Percentiles rank a stretch among this genome's conserved stretches.
phyloP scores from a whole-genome alignment of 208 protist genomes.

The Angomonas ambiguus region DNA sequence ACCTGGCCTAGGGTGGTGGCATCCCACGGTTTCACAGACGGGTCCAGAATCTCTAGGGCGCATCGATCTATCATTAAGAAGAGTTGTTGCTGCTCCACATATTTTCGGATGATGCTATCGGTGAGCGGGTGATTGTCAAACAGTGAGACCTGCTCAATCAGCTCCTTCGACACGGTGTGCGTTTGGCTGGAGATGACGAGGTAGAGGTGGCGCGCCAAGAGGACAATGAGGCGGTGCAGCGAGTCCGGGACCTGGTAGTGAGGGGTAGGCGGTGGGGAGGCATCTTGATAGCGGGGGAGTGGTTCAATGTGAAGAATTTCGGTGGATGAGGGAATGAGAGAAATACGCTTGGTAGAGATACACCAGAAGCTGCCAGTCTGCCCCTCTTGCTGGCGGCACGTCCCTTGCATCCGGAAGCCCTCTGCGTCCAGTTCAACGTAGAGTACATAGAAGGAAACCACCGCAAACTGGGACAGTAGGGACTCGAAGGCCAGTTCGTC shows the following conservation, averaged over 20 bases:
- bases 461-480: not conserved
- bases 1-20: slow-evolving; percentile 57
- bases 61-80: slow-evolving; percentile 60
- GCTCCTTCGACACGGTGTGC: slow-evolving; percentile 32
- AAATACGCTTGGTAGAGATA: slow-evolving; percentile 36
- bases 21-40: slow-evolving; percentile 71
- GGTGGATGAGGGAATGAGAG: slow-evolving; percentile 46
- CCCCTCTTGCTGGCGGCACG: slow-evolving; percentile 48
- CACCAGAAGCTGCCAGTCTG: slow-evolving; percentile 49
- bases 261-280: slow-evolving; percentile 34
- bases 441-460: slow-evolving; percentile 28
- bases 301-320: slow-evolving; percentile 66
- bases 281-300: slow-evolving; percentile 68
- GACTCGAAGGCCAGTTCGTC: not conserved
- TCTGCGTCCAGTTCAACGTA: slow-evolving; percentile 60
- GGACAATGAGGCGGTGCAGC: slow-evolving; percentile 82
- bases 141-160: slow-evolving; percentile 57
- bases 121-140: slow-evolving; percentile 74
- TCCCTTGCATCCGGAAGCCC: slow-evolving; percentile 63
- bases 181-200: slow-evolving; percentile 63
- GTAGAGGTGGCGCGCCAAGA: slow-evolving; percentile 82
- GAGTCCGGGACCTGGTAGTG: slow-evolving; percentile 41
- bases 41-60: slow-evolving; percentile 51
- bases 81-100: slow-evolving; percentile 39
- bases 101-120: slow-evolving; percentile 44